phyloP scores from a whole-genome alignment of 192 early-diverging fungal species.

The Coemansia sp. region DNA sequence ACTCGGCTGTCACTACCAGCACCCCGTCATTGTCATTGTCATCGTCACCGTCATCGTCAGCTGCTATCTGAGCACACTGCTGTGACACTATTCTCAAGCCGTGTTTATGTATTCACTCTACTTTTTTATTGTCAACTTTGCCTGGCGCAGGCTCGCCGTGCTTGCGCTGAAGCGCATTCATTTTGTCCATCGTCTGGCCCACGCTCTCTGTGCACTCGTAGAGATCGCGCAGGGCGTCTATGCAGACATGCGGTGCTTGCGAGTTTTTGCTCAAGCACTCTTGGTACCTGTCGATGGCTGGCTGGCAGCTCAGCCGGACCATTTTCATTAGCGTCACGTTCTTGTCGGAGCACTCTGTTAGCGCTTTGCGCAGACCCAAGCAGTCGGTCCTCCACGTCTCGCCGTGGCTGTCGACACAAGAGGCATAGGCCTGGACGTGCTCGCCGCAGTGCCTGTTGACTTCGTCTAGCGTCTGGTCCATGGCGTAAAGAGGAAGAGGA shows the following conservation, averaged over 20 bases:
- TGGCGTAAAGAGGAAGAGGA: neutral
- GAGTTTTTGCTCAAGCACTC: slow-evolving; percentile 33
- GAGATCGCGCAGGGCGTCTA: slow-evolving; percentile 41
- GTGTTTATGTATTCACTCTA: neutral
- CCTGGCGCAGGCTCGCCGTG: slow-evolving; percentile 3
- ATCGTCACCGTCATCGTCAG: neutral
- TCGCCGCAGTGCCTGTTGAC: slow-evolving; percentile 55
- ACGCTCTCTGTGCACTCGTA: slow-evolving; percentile 55
- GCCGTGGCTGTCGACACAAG: slow-evolving; percentile 40
- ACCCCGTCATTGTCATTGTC: neutral
- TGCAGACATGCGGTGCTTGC: slow-evolving; percentile 36
- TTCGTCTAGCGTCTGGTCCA: slow-evolving; percentile 55
- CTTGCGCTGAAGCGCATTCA: slow-evolving; percentile 39
- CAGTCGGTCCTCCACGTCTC: slow-evolving; percentile 49
- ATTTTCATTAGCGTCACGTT: slow-evolving; percentile 54
- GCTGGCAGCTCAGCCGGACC: slow-evolving; percentile 52
- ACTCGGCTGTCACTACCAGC: neutral
- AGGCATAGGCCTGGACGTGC: slow-evolving; percentile 43
- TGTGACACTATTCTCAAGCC: neutral
- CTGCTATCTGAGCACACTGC: neutral
- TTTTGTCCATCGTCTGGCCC: slow-evolving; percentile 48
- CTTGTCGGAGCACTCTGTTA: slow-evolving; percentile 50
- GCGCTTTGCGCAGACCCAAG: slow-evolving; percentile 31
- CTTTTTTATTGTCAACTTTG: neutral
- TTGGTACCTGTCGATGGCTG: slow-evolving; percentile 47